Evolutionary conservation across 805 yeast species (phyloP), one percentile per base, ranked within the genome.

Genomic region (Zygosaccharomyces lentus): DNA sequence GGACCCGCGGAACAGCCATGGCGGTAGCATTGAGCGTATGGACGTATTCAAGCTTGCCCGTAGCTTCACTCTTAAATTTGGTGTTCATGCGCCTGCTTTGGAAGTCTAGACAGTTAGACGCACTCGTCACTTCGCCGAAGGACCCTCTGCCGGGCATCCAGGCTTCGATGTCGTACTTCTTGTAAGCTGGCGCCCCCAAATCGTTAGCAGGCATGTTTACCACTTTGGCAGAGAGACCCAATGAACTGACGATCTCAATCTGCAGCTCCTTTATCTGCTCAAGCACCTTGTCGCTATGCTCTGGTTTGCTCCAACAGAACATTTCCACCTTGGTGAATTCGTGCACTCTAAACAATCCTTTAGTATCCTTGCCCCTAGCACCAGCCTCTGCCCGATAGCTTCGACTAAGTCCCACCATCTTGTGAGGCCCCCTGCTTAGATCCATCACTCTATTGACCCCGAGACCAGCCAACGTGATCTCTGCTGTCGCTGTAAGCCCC

Each of bases 351-450:
- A 93, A 93, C 1, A 93, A 70, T 0, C 99, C 99, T 56, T 83
- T 81, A 0, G 97, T 88, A 54, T 88, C 97, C 53, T 78, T 79
- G 1, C 99, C 99, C 46, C 96, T 77, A 1, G 98, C 93, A 2
- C 98, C 99, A 0, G 99, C 99, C 62, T 93, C 99, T 0, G 97
- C 96, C 51, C 99, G 73, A 61, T 82, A 93, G 51, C 96, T 80
- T 52, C 97, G 73, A 44, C 95, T 84, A 1, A 88, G 73, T 0
- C 97, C 99, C 9, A 81, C 93, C 24, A 78, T 70, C 56, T 77
- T 81, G 10, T 70, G 52, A 0, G 95, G 89, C 5, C 79, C 67
- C 0, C 71, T 65, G 1, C 58, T 37, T 30, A 70, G 55, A 6
- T 65, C 59, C 34, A 83, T 68, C 0, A 69, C 65, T 19, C 71